Evolutionary conservation across 805 yeast genomes (phyloP).

Genomic region (Candida odintsovae): DNA sequence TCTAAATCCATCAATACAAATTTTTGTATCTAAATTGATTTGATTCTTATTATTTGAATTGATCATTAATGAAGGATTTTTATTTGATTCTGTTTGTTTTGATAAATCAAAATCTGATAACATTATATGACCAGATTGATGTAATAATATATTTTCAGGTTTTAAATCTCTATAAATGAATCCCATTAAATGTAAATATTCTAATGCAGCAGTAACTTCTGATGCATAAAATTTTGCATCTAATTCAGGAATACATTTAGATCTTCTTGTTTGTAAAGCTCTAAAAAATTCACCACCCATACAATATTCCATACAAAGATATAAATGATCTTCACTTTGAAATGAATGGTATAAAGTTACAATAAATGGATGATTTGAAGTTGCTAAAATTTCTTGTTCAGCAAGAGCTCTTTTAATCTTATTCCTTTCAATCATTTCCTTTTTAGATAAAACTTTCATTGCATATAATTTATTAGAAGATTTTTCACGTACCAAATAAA

Average conservation of each 20-base stretch:
- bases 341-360: constrained; percentile 95
- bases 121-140: constrained; percentile 98
- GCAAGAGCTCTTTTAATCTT: constrained; percentile 93
- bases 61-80: constrained; percentile 60
- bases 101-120: constrained; percentile 93
- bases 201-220: constrained; percentile 95
- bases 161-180: constrained; percentile 94
- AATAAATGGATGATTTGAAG: constrained; percentile 94
- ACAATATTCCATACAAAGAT: constrained; percentile 96
- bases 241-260: constrained; percentile 77
- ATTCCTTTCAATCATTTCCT: constrained; percentile 92
- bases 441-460: constrained; percentile 83
- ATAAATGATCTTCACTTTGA: constrained; percentile 87
- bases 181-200: constrained; percentile 93
- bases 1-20: constrained; percentile 92
- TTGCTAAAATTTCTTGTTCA: constrained; percentile 93
- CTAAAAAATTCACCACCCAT: constrained; percentile 99
- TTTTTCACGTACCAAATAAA: constrained; percentile 84
- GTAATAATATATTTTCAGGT: constrained; percentile 91
- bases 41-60: constrained; percentile 29
- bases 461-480: constrained; percentile 73
- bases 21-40: constrained; percentile 84
- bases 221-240: constrained; percentile 95
- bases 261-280: constrained; percentile 85
- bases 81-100: constrained; percentile 75